A percentile compares a stretch with the other conserved stretches of the same genome.
These are phyloP conservation scores for Sugiyamaella castrensis DNA, from an alignment of 1,139 yeast genomes.

Conservation along the genomic window DNA sequence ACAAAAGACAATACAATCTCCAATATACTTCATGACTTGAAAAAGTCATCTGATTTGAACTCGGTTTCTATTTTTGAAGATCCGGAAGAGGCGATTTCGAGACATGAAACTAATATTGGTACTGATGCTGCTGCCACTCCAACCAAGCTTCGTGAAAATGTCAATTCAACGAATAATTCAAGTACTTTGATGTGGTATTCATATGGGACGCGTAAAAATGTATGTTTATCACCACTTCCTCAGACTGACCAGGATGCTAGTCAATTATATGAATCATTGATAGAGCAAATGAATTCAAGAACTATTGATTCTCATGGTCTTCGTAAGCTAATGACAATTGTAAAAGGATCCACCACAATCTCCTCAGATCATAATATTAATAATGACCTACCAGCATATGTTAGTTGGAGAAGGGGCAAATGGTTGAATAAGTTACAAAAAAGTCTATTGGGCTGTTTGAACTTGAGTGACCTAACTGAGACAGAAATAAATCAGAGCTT, in stretches of 20 bases:
- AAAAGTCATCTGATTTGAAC: too few relatives aligned
- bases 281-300: constrained; percentile 21
- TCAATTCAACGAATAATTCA: constrained; percentile 1
- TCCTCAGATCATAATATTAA: constrained; percentile 2
- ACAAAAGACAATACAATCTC: too few relatives aligned
- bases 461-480: constrained; percentile 18
- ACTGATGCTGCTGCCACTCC: constrained; percentile 6
- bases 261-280: constrained; percentile 24
- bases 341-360: constrained; percentile 19
- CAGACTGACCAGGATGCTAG: constrained; percentile 25
- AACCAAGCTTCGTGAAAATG: constrained; percentile 12
- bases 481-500: constrained; percentile 25
- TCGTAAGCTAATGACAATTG: constrained; percentile 26
- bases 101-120: constrained; percentile 1
- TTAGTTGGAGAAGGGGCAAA: constrained; percentile 24
- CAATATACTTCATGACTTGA: too few relatives aligned
- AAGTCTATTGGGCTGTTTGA: constrained; percentile 21
- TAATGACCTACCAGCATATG: constrained; percentile 19
- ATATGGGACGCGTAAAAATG: constrained; percentile 21
- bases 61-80: constrained; percentile 19
- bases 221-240: constrained; percentile 27
- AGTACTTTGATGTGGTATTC: constrained; percentile 20
- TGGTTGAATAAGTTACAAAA: constrained; percentile 21
- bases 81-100: constrained; percentile 11
- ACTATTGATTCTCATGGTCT: constrained; percentile 29